phyloP scores from a whole-genome alignment of 371 early-diverging fungal species.

The Furculomyces boomerangus region DNA sequence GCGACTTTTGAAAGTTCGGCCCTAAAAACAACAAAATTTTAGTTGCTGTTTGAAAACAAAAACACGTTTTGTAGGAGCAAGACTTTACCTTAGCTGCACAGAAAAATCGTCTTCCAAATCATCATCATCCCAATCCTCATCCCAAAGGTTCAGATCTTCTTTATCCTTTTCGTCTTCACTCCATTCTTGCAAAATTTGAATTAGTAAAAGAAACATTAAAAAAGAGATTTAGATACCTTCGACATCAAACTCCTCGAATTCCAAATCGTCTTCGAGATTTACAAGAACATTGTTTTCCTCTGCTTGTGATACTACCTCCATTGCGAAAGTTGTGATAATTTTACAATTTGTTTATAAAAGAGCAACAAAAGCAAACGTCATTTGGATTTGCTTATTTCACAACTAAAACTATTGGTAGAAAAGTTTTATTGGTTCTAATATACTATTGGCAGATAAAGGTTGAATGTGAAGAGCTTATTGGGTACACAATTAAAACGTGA shows the following conservation, averaged over 20 bases:
- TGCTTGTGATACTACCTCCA: not conserved
- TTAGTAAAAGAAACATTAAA: not conserved
- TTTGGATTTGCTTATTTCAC: no score
- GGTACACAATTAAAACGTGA: no score
- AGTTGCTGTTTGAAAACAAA: not conserved
- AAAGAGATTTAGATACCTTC: slow-evolving; percentile 37
- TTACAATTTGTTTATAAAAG: no score
- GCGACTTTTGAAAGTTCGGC: slow-evolving; percentile 16
- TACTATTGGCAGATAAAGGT: no score
- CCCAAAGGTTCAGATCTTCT: slow-evolving; percentile 61
- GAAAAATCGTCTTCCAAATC: slow-evolving; percentile 81
- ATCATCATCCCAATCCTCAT: slow-evolving; percentile 86
- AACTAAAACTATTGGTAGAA: no score
- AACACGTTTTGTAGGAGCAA: slow-evolving; percentile 24
- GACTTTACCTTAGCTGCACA: slow-evolving; percentile 34
- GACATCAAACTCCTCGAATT: slow-evolving; percentile 77
- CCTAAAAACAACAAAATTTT: slow-evolving; percentile 2
- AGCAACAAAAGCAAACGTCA: no score
- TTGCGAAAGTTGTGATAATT: not conserved
- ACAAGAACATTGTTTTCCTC: not conserved
- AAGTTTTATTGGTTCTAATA: no score
- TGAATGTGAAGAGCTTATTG: no score
- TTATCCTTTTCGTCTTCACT: slow-evolving; percentile 53
- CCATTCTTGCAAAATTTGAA: slow-evolving; percentile 46
- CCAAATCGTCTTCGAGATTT: slow-evolving; percentile 70